These are phyloP conservation scores for Phytophthora pseudosyringae DNA, from an alignment of 352 stramenopile genomes.

Conservation along the genomic window DNA sequence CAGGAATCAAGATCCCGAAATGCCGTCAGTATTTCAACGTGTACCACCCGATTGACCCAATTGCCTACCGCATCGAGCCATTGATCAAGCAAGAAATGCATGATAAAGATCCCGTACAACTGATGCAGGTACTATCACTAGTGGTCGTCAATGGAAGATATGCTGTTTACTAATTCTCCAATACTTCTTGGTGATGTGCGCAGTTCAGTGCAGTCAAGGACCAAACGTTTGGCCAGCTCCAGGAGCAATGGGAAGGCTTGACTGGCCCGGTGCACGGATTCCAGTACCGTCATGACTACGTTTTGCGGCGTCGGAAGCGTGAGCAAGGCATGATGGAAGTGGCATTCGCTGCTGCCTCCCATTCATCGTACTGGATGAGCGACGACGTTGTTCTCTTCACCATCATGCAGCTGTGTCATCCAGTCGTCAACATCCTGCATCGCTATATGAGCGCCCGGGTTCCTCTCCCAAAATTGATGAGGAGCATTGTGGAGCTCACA, in stretches of 20 bases:
- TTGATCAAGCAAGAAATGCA: constrained; percentile 91
- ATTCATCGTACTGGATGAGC: constrained; percentile 92
- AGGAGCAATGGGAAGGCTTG: constrained; percentile 75
- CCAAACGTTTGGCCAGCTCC: constrained; percentile 76
- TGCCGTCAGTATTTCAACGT: constrained; percentile 92
- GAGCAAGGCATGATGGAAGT: constrained; percentile 90
- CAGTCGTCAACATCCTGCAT: constrained; percentile 81
- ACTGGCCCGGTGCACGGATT: constrained; percentile 80
- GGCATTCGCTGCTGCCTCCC: constrained; percentile 78
- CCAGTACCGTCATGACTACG: constrained; percentile 81
- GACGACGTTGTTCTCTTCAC: constrained; percentile 89
- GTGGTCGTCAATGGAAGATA: neutral
- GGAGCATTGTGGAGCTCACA: constrained; percentile 82
- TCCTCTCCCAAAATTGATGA: constrained; percentile 75
- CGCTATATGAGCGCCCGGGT: constrained; percentile 81
- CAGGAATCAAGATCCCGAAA: constrained; percentile 81
- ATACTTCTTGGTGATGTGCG: neutral
- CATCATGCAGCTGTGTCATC: constrained; percentile 86
- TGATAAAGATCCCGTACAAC: constrained; percentile 81
- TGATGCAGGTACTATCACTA: constrained; percentile 62
- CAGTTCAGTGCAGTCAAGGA: constrained; percentile 70
- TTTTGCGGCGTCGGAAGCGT: constrained; percentile 73
- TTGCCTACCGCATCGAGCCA: constrained; percentile 92
- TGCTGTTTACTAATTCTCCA: neutral
- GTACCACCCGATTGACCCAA: constrained; percentile 92